These are phyloP conservation scores for Coccomyxa sp. DNA, from an alignment of 139 green algal species.

Conservation along the genomic window DNA sequence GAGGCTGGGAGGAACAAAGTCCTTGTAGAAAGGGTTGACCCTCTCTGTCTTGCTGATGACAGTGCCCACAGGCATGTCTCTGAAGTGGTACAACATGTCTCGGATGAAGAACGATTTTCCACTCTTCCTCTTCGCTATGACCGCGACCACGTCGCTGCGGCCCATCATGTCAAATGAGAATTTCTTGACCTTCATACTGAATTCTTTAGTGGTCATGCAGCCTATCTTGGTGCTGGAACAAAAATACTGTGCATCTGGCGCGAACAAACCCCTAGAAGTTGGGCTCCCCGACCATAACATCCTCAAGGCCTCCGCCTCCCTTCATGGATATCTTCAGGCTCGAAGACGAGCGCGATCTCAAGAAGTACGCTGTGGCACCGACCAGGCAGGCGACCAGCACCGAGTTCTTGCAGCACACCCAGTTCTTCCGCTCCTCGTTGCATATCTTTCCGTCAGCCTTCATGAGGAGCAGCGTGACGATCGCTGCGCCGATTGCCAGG, in stretches of 20 bases:
- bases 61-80: not conserved
- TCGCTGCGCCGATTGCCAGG: not conserved
- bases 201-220: not conserved
- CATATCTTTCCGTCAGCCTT: not conserved
- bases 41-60: not conserved
- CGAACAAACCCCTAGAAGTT: not conserved
- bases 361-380: not conserved
- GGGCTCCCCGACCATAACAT: not conserved
- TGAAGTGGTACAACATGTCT: not conserved
- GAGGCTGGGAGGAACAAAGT: not conserved
- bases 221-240: not conserved
- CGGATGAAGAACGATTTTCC: not conserved
- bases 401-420: not conserved
- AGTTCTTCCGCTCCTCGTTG: not conserved
- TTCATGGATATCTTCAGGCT: constrained; percentile 1
- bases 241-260: not conserved
- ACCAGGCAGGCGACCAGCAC: not conserved
- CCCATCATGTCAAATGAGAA: not conserved
- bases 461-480: not conserved
- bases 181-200: not conserved
- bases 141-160: not conserved
- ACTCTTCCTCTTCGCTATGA: not conserved
- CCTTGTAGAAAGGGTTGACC: not conserved
- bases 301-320: not conserved
- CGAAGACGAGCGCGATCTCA: not conserved